Base-by-base conservation (phyloP, 2,329 filamentous ascomycete species). In the Epichloe aotearoae region DNA sequence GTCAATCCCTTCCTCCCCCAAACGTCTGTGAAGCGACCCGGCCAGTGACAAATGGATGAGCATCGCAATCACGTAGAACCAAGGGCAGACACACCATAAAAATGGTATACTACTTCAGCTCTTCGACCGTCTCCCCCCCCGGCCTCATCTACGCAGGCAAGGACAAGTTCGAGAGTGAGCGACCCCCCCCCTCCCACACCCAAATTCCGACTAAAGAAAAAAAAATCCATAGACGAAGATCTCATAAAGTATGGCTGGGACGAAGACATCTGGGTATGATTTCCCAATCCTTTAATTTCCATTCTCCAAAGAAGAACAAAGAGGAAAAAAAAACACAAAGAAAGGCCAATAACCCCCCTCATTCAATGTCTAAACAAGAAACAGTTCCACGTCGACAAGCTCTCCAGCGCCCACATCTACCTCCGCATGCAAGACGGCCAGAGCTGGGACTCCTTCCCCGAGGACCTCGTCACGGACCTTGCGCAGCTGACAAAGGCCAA, bases 401-500 rank as follows among this genome's bases (percentile, higher is more conserved):
- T 98, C 36, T 96, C 90, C 41, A 94, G 87, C 59, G 93, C 93
- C 2, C 93, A 98, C 69, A 88, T 98, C 61, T 98, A 98, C 69
- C 80, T 98, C 36, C 85, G 93, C 36, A 76, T 97, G 58, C 75
- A 73, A 15, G 83, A 91, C 42, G 84, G 82, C 52, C 81, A 93
- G 58, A 74, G 78, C 40, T 98, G 93, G 93, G 89, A 96, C 47
- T 69, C 75, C 42, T 88, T 98, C 53, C 82, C 87, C 0, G 64
- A 80, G 54, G 79, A 80, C 3, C 75, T 98, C 30, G 65, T 98
- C 53, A 79, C 76, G 57, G 93, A 98, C 68, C 88, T 93, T 61
- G 93, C 87, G n/a, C 93, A 98, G 68, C 75, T 98, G 60, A 98
- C 93, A 52, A 98, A 98, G 71, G 93, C 93, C 55, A 98, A 98